Evolutionary conservation across 1,284 basidiomycete species (phyloP).

Genomic region (Cryptococcus sp.): DNA sequence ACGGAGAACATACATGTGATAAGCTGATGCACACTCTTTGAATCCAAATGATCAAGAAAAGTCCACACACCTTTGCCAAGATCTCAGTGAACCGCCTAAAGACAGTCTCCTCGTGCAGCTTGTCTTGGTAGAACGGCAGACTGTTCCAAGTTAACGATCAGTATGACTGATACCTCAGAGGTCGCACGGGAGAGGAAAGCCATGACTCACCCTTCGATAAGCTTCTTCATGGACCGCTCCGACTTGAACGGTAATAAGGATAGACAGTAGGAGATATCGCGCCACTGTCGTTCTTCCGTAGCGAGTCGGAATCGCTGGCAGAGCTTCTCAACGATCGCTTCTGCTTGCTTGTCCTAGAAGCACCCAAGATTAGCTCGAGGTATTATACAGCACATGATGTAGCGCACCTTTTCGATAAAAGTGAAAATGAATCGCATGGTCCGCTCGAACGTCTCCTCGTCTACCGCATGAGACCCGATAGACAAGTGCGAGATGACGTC

Average conservation of each 20-base stretch:
- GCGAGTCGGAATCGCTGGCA: slow-evolving; percentile 90
- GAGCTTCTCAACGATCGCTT: slow-evolving; percentile 90
- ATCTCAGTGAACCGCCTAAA: slow-evolving; percentile 87
- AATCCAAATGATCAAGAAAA: background rate
- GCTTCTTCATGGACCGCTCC: slow-evolving; percentile 91
- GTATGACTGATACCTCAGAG: background rate
- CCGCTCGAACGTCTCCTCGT: slow-evolving; percentile 86
- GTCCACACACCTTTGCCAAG: slow-evolving; percentile 63
- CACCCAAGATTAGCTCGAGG: slow-evolving; percentile 2
- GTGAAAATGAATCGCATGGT: slow-evolving; percentile 95
- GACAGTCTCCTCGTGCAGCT: slow-evolving; percentile 84
- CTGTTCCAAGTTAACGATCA: slow-evolving; percentile 24
- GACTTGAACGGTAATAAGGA: slow-evolving; percentile 95
- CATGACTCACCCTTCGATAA: slow-evolving; percentile 72
- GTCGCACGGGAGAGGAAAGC: background rate
- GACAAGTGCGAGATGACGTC: slow-evolving; percentile 95
- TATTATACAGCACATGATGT: background rate
- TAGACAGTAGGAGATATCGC: slow-evolving; percentile 94
- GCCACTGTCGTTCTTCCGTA: slow-evolving; percentile 90
- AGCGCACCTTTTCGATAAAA: slow-evolving; percentile 87
- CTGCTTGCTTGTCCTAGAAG: slow-evolving; percentile 86
- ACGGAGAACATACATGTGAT: background rate
- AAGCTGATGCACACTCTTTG: background rate
- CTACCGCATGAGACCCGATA: slow-evolving; percentile 88
- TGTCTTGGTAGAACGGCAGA: slow-evolving; percentile 88